Percentiles rank a stretch among this genome's conserved stretches.
phyloP scores from a whole-genome alignment of 441 rosid species.

The Bruguiera hainesii region DNA sequence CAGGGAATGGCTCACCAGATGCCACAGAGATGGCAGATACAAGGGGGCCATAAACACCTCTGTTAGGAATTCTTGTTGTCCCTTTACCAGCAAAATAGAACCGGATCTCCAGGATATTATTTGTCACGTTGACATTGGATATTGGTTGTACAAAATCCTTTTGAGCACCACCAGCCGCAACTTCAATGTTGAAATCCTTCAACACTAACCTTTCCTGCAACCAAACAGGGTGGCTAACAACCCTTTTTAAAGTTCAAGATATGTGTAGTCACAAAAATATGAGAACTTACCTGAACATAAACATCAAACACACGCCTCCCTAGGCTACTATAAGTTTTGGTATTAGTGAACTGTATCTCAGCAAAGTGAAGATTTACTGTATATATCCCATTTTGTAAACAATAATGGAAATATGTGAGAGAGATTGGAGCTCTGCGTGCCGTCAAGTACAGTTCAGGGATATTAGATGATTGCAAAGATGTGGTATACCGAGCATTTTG shows the following conservation, averaged over 20 bases:
- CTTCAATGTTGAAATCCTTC: conserved; percentile 33
- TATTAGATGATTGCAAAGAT: conserved; percentile 21
- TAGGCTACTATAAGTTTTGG: conserved; percentile 40
- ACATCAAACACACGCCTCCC: conserved; percentile 61
- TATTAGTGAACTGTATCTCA: conserved; percentile 46
- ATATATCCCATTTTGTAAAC: conserved; percentile 58
- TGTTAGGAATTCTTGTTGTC: conserved; percentile 27
- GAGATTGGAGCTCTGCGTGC: conserved; percentile 60
- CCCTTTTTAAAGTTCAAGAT: not conserved
- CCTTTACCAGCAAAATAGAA: conserved; percentile 40
- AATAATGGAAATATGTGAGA: conserved; percentile 60
- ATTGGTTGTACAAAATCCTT: conserved; percentile 19
- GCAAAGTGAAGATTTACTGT: conserved; percentile 49
- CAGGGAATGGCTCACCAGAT: conserved; percentile 22
- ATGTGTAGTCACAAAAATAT: not conserved
- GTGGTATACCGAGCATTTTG: conserved; percentile 56
- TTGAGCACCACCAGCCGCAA: conserved; percentile 23
- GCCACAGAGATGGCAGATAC: conserved; percentile 32
- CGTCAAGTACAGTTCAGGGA: conserved; percentile 36
- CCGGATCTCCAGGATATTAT: conserved; percentile 33
- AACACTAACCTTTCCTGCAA: conserved; percentile 26
- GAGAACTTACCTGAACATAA: conserved; percentile 50
- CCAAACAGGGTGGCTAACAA: not conserved
- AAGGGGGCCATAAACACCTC: conserved; percentile 36
- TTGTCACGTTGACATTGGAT: conserved; percentile 22